Percentiles rank a stretch among this genome's conserved stretches.
Conservation (phyloP, 1,139 yeast genomes). For the Protomyces pachydermus region DNA sequence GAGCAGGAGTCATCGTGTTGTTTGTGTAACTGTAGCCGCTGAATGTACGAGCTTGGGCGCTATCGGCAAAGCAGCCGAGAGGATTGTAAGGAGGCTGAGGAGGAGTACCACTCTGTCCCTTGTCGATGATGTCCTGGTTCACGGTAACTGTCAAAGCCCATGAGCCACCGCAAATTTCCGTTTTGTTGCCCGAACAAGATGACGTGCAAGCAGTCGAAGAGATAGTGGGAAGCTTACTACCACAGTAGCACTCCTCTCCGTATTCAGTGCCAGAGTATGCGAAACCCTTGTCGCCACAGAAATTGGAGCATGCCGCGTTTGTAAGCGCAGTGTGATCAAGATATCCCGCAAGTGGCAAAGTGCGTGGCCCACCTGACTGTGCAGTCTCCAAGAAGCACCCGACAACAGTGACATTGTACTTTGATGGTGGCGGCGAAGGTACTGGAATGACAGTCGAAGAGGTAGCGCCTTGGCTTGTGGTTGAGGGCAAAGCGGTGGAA, state of each 20-base stretch:
- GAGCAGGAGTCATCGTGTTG: slow-evolving; percentile 15
- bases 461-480: too few relatives aligned
- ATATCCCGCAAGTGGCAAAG: slow-evolving; percentile 5
- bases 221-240: background rate
- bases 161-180: slow-evolving; percentile 13
- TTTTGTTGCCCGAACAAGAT: slow-evolving; percentile 6
- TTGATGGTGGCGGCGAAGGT: background rate
- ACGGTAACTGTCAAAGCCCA: background rate
- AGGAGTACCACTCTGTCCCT: background rate
- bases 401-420: background rate
- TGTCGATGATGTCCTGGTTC: background rate
- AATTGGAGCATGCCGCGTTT: slow-evolving; percentile 6
- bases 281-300: slow-evolving; percentile 7
- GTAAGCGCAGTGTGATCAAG: slow-evolving; percentile 5
- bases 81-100: background rate
- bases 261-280: slow-evolving; percentile 2
- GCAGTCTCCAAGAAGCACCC: slow-evolving; percentile 14
- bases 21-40: slow-evolving; percentile 15
- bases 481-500: too few relatives aligned
- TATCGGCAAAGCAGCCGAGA: slow-evolving; percentile 13
- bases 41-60: slow-evolving; percentile 2
- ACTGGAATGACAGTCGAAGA: too few relatives aligned
- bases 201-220: background rate
- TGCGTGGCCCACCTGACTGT: background rate
- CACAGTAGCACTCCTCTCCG: slow-evolving; percentile 15